Evolutionary conservation across 78 protist species (phyloP).

Genomic region (Emiliania huxleyi): DNA sequence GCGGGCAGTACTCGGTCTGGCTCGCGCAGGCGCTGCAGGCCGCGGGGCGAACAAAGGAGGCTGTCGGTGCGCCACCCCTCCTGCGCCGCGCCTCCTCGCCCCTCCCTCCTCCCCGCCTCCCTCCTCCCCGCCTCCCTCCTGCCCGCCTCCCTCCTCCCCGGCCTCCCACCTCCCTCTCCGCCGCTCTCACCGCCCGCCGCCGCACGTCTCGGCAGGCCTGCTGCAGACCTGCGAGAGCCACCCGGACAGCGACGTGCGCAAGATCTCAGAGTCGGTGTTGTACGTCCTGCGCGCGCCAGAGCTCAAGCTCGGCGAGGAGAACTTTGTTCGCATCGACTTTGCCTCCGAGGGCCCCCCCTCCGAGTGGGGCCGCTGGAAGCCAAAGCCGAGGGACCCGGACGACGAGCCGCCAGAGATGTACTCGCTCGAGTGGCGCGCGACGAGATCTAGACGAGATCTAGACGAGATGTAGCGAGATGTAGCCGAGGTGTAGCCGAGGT

Average conservation of each 20-base stretch:
- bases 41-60: background rate
- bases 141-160: no score
- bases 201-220: no score
- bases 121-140: no score
- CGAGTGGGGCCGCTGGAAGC: background rate
- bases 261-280: background rate
- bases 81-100: no score
- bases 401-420: background rate
- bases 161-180: no score
- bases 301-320: slow-evolving; percentile 9
- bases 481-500: no score
- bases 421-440: background rate
- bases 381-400: background rate
- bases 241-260: slow-evolving; percentile 9
- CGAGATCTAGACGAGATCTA: no score
- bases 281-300: slow-evolving; percentile 2
- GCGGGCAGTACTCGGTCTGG: slow-evolving; percentile 11
- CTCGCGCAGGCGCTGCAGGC: slow-evolving; percentile 23
- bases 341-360: background rate
- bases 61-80: no score
- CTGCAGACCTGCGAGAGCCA: background rate
- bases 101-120: no score
- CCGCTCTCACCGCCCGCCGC: no score
- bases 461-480: no score
- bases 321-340: background rate